A percentile compares a stretch with the other conserved stretches of the same genome.
These are phyloP conservation scores for Macadamia tetraphylla DNA, from an alignment of 164 flowering plant species.

Conservation along the genomic window DNA sequence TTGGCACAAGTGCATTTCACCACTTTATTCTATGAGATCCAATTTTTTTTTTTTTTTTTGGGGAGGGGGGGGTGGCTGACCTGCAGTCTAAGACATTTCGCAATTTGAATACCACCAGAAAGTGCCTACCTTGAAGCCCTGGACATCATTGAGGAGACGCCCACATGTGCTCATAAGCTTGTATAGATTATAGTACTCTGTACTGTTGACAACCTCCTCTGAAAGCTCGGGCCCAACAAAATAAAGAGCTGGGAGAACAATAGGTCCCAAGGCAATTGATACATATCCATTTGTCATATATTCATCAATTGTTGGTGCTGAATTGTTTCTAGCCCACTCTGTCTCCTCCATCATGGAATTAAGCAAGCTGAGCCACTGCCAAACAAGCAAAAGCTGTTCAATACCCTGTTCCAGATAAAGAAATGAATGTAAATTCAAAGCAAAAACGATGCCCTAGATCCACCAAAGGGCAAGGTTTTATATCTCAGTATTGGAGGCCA, in stretches of 20 bases:
- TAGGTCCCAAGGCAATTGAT: conserved; percentile 33
- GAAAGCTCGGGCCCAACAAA: conserved; percentile 26
- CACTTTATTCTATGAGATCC: no score
- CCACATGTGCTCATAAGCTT: conserved; percentile 58
- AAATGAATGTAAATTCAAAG: neutral
- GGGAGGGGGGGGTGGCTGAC: no score
- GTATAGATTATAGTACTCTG: conserved; percentile 21
- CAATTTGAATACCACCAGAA: no score
- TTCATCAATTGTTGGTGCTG: conserved; percentile 24
- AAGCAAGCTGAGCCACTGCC: conserved; percentile 29
- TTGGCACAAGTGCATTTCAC: no score
- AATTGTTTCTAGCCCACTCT: conserved; percentile 20
- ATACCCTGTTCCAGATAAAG: neutral
- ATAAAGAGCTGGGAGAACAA: conserved; percentile 27
- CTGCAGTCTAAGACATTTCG: no score
- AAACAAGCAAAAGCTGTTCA: neutral
- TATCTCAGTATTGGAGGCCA: no score
- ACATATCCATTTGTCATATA: conserved; percentile 22
- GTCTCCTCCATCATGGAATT: conserved; percentile 31
- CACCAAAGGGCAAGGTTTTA: no score
- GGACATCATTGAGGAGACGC: conserved; percentile 68
- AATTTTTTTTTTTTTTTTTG: no score
- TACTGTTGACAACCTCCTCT: conserved; percentile 26
- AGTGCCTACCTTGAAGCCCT: conserved; percentile 38
- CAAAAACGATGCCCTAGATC: neutral